Conservation (phyloP, 257 asterid species). For the Prunella vulgaris region DNA sequence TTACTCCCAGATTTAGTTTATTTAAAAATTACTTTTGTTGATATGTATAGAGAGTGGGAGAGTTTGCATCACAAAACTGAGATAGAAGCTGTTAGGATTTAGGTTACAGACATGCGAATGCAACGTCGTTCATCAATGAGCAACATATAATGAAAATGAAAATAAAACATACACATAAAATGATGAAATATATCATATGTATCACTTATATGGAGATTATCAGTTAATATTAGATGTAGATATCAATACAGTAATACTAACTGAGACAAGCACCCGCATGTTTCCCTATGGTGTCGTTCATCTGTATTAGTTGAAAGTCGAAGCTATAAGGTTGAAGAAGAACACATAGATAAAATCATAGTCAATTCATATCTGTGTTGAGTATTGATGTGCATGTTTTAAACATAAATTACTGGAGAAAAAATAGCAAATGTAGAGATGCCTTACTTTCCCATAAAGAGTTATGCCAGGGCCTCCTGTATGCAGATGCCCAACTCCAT, state of each 20-base stretch:
- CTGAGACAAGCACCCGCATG: background rate
- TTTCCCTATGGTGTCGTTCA: background rate
- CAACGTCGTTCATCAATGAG: no score
- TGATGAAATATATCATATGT: background rate
- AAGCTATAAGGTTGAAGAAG: background rate
- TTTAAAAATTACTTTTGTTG: background rate
- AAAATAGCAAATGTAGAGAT: background rate
- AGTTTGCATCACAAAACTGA: no score
- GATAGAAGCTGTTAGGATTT: no score
- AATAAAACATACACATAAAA: background rate
- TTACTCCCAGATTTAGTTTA: constrained; percentile 45
- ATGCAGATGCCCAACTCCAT: constrained; percentile 83
- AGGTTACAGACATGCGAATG: no score
- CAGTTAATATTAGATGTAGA: background rate
- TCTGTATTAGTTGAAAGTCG: no score
- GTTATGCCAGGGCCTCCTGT: constrained; percentile 70
- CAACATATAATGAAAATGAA: no score
- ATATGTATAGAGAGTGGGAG: no score
- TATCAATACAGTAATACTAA: background rate
- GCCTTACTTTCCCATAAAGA: constrained; percentile 68
- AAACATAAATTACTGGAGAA: background rate
- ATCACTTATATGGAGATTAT: no score
- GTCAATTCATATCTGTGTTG: no score
- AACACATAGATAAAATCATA: no score
- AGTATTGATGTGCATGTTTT: background rate